Base-by-base conservation (phyloP, 106 monocot genomes). In the Acanthochlamys bracteata region DNA sequence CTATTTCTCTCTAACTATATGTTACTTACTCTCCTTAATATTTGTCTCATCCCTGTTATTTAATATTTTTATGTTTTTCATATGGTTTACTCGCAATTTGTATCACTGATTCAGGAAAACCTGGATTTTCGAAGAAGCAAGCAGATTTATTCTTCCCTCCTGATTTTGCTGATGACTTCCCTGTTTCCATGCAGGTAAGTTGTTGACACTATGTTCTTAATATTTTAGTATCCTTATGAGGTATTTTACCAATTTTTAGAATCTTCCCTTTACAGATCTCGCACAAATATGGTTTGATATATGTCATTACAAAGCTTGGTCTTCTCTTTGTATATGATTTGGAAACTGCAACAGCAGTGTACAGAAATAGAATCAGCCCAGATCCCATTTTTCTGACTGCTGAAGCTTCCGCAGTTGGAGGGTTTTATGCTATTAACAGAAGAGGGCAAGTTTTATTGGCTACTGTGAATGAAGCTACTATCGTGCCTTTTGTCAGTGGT, bases 131-230 rank as follows among this genome's bases (percentile, higher is more conserved):
- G 27, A 96, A 96, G 79, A 96, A 91, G 67, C 95, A 96, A 75
- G 95, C 95, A 45, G 95, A 96, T 77, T 78, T 96, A 25, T 96
- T 96, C 75, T 96, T 96, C 72, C 95, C 95, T 25, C 95, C 95
- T 14, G 95, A 96, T 75, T 96, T 96, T 80, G 88, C 78, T 10
- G 95, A 96, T 76, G 95, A 96, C 39, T 96, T 96, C 64, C 95
- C 95, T 64, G 95, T 96, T 25, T 84, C 95, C 39, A 96, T 96
- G 95, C 95, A 96, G 90, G 95, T 96, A 64, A 23, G 11, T 47
- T 74, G 14, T 45, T 42, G 9, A 25, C 33, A 13, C 2, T 17
- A 22, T 55, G 4, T 55, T 55, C 55, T 20, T 55, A 21, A 55
- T 20, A 20, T 20, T 21, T 20, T 55, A 1, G 2, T 3, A 55